A percentile compares a stretch with the other conserved stretches of the same genome.
Conservation (phyloP, 2,329 filamentous ascomycete genomes). For the Gyromitra esculenta region DNA sequence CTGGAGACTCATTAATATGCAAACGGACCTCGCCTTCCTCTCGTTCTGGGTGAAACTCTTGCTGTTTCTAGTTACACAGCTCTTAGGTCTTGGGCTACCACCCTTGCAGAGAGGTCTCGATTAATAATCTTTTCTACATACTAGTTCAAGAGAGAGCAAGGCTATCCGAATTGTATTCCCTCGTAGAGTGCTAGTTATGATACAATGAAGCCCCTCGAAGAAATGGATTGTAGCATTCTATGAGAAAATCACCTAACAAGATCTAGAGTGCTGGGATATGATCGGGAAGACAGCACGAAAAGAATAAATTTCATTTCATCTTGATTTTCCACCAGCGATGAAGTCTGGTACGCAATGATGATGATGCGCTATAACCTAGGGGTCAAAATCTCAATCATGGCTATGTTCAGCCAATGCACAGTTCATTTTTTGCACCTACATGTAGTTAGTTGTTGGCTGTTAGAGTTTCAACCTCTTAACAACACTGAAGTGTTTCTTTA, state of each 20-base stretch:
- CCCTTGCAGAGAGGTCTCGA: too few relatives aligned
- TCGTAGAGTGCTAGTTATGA: too few relatives aligned
- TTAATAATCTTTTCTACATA: too few relatives aligned
- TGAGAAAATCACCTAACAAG: not conserved
- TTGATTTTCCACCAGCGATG: not conserved
- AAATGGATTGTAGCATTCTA: not conserved
- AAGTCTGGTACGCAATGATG: not conserved
- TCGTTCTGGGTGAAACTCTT: too few relatives aligned
- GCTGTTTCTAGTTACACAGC: too few relatives aligned
- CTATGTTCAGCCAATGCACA: not conserved
- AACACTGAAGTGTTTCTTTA: not conserved
- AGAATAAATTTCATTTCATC: not conserved
- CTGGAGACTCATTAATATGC: too few relatives aligned
- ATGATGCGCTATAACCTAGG: not conserved
- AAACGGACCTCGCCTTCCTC: too few relatives aligned
- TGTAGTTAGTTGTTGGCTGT: not conserved
- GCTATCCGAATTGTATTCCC: too few relatives aligned
- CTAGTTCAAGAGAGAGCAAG: too few relatives aligned
- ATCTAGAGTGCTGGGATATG: not conserved
- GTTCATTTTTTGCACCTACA: not conserved
- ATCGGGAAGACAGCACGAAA: not conserved
- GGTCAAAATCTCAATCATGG: not conserved
- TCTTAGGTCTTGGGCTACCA: too few relatives aligned
- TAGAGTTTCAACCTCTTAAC: conserved; percentile 4
- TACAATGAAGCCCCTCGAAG: not conserved